A percentile compares a stretch with the other conserved stretches of the same genome.
Conservation (phyloP, 2,329 filamentous ascomycete species). For the Diaporthe capsici region DNA sequence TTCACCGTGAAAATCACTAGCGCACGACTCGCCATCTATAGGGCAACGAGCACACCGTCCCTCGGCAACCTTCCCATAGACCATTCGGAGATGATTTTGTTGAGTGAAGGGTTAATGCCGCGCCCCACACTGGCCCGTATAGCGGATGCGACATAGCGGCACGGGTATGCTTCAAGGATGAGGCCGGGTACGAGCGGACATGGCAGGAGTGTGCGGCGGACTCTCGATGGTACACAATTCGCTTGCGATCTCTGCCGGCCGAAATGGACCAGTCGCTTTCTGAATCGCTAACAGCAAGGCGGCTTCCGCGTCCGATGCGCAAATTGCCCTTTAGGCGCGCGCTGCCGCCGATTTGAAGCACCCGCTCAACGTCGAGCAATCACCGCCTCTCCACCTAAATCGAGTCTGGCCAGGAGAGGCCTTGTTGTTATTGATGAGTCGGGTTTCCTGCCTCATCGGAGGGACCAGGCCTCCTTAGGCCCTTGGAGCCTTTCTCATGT, state of each 20-base stretch:
- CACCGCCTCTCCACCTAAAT: background rate
- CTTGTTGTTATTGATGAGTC: background rate
- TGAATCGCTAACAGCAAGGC: background rate
- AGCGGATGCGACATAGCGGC: slow-evolving; percentile 8
- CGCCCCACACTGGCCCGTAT: slow-evolving; percentile 22
- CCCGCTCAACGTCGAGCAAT: background rate
- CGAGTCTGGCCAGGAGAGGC: background rate
- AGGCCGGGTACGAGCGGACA: background rate
- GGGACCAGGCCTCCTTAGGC: background rate
- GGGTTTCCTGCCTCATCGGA: background rate
- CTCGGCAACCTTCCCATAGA: background rate
- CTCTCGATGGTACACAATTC: background rate
- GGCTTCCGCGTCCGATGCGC: slow-evolving; percentile 4
- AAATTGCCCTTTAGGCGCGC: slow-evolving; percentile 11
- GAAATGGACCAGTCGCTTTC: background rate
- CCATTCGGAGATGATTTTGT: slow-evolving; percentile 23
- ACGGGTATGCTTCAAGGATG: slow-evolving; percentile 24
- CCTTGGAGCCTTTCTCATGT: background rate
- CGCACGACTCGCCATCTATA: slow-evolving; percentile 19
- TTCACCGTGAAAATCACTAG: background rate
- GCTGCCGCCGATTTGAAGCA: slow-evolving; percentile 2
- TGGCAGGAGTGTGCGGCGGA: background rate
- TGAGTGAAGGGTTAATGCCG: slow-evolving; percentile 18
- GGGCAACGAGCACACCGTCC: background rate
- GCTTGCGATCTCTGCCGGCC: slow-evolving; percentile 19